Evolutionary conservation across 169 alveolate species (phyloP).

Genomic region (Plasmodium gaboni): DNA sequence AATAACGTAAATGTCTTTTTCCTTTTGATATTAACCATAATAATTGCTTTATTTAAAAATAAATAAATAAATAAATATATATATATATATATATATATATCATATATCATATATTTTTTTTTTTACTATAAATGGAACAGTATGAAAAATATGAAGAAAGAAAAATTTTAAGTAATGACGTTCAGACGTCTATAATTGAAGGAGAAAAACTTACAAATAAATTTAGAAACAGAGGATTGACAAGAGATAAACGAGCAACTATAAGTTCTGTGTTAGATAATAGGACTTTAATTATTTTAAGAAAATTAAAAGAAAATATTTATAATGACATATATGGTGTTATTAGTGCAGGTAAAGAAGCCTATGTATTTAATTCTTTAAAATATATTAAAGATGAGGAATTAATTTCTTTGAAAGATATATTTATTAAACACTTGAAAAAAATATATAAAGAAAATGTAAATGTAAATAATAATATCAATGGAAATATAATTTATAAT

Average conservation of each 20-base stretch:
- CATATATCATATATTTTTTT: not conserved
- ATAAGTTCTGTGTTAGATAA: slow-evolving; percentile 97
- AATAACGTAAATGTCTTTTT: too few species aligned
- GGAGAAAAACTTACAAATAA: slow-evolving; percentile 59
- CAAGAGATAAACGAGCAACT: slow-evolving; percentile 97
- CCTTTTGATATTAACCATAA: too few species aligned
- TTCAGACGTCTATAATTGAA: slow-evolving; percentile 36
- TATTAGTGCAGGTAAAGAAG: slow-evolving; percentile 98
- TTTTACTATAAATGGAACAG: slow-evolving; percentile 11
- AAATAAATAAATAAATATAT: too few species aligned
- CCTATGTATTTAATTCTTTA: slow-evolving; percentile 95
- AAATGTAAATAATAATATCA: not conserved
- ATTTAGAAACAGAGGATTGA: slow-evolving; percentile 86
- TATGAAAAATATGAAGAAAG: slow-evolving; percentile 44
- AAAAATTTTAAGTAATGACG: slow-evolving; percentile 41
- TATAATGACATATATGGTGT: slow-evolving; percentile 95
- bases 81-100: too few species aligned
- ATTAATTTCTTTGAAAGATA: slow-evolving; percentile 42
- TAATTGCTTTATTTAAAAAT: too few species aligned
- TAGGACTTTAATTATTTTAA: slow-evolving; percentile 93
- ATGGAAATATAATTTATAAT: slow-evolving; percentile 92
- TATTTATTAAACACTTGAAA: slow-evolving; percentile 9
- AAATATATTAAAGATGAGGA: slow-evolving; percentile 76
- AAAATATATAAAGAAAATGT: not conserved
- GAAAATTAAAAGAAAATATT: slow-evolving; percentile 92